A percentile compares a stretch with the other conserved stretches of the same genome.
phyloP scores from a whole-genome alignment of 2,329 filamentous ascomycete genomes.

The Neocucurbitaria cava region DNA sequence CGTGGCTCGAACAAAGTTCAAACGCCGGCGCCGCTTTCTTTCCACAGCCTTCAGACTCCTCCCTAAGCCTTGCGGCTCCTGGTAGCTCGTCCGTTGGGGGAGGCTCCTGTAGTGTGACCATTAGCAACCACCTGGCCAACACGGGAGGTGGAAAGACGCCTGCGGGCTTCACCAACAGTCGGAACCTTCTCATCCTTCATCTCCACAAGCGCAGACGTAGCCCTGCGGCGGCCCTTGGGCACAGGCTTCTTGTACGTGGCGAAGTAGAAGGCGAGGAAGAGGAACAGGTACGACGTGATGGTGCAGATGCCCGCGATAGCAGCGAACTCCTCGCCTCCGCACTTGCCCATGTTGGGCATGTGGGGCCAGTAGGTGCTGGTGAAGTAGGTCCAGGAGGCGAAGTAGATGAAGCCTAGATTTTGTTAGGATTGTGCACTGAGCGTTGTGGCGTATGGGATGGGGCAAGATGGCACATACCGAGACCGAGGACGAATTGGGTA shows the following conservation, averaged over 20 bases:
- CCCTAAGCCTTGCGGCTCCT: conserved; percentile 74
- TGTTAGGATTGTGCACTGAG: conserved; percentile 24
- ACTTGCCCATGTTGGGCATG: conserved; percentile 83
- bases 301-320: conserved; percentile 92
- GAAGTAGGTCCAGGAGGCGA: conserved; percentile 99
- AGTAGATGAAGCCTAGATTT: conserved; percentile 89
- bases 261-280: conserved; percentile 99
- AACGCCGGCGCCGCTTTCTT: conserved; percentile 1
- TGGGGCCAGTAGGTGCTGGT: conserved; percentile 85
- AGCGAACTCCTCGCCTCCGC: conserved; percentile 95
- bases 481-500: conserved; percentile 94
- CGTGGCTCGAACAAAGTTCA: background rate
- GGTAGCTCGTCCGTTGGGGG: conserved; percentile 66
- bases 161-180: conserved; percentile 60
- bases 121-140: conserved; percentile 46
- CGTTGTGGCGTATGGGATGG: background rate
- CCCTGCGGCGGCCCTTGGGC: conserved; percentile 74
- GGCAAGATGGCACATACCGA: conserved; percentile 67
- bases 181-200: conserved; percentile 76
- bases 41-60: background rate
- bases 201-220: conserved; percentile 85
- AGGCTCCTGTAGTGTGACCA: conserved; percentile 49
- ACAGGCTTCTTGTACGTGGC: conserved; percentile 91
- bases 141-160: conserved; percentile 55
- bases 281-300: conserved; percentile 90